Base-by-base conservation (phyloP, 306 rosid species). In the Vicia sativa region DNA sequence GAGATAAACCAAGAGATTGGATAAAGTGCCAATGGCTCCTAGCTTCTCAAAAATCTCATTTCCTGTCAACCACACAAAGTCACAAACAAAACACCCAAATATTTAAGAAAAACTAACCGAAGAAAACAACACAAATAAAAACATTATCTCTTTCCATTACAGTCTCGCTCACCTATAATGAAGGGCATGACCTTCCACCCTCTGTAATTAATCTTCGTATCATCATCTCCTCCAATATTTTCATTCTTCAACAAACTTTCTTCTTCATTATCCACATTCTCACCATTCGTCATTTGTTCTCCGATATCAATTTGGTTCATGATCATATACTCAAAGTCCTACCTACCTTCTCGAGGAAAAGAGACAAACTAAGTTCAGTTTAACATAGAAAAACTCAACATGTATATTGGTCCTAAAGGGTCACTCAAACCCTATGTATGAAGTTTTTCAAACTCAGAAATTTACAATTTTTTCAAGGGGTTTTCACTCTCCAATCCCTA, bases 131-230 rank as follows among this genome's bases (percentile, higher is more conserved):
- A 69, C 64, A 23, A 11, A 37, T 29, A 49, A 23, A 38, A 60
- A 14, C 48, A 38, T 26, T 21, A 58, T 11, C 28, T 7, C 31
- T 58, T 43, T 12, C 19, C 0, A 21, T 44, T 42, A 56, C 21
- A 52, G 15, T 69, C 62, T 42, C 54, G 44, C 54, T 78, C 65
- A 91, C 97, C 97, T 75, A 92, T 85, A 68, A 92, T 86, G 76
- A 84, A 84, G 54, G 97, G 97, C 97, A 92, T 92, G 72, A 71
- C 77, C 82, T 82, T 89, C 97, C 96, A 92, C 38, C 97, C 97
- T 72, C 83, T 82, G 81, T 89, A 82, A 72, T 67, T 79, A 10
- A 80, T 29, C 73, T 75, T 78, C 54, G 79, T 46, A 45, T 77
- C 77, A 13, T 71, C 82, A 52, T 58, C 53, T 50, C 71, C 59